Base-by-base conservation (phyloP, 768 basidiomycete genomes). In the Hydnomerulius pinastri region DNA sequence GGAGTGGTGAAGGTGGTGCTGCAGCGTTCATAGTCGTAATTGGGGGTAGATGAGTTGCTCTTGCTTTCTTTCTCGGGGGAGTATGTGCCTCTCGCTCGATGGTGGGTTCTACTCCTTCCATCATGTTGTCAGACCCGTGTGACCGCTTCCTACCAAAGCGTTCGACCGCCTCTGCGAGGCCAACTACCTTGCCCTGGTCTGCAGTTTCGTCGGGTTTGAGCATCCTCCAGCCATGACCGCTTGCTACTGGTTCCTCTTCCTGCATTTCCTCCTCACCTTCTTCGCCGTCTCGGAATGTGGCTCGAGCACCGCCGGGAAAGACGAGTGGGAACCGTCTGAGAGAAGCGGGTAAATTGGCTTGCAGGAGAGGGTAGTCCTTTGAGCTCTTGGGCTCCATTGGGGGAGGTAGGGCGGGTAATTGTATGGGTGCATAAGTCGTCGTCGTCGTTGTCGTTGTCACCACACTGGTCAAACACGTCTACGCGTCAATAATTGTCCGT, bases 371-470 rank as follows among this genome's bases (percentile, higher is more conserved):
- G 62, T 91, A 93, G 48, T 77, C 75, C 70, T 92, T 92, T 6
- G 85, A 78, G 66, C 92, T 87, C 59, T 85, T 86, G 18, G 89
- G 87, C 9, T 82, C 78, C 1, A 79, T 69, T 3, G 87, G 89
- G 3, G 83, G 71, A 8, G 90, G 89, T 2, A 92, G 70, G 7
- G 85, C 71, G 2, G 91, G 91, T 2, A 93, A 67, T 32, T 82
- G 86, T 55, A 93, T 91, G n/a, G 91, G 91, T 48, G 91, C 86
- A 72, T 93, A 92, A 10, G 86, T 83, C 2, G 92, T 93, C 1
- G 91, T 93, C 2, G 92, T 93, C 0, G 89, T 91, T 2, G 92
- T 93, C n/a, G 88, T 92, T 42, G 91, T 93, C 59, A 90, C 86
- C 60, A 93, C 89, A 46, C 91, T 93, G 63, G 30, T 57, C 35